These are phyloP conservation scores for Trametes cingulata DNA, from an alignment of 768 basidiomycete genomes.

Conservation along the genomic window DNA sequence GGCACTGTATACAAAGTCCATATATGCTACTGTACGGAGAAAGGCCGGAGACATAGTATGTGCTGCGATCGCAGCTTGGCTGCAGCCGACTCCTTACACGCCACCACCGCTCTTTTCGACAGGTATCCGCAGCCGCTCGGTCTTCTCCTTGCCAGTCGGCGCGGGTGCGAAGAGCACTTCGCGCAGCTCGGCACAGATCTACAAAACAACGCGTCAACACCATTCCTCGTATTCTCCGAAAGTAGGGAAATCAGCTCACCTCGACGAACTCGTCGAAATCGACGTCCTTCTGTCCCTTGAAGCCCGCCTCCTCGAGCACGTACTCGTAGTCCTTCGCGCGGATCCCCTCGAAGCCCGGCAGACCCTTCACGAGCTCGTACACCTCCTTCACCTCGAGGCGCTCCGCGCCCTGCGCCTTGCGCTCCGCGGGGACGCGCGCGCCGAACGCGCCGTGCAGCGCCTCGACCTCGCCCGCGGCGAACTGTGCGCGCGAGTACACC, in stretches of 20 bases:
- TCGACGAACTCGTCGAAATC: conserved; percentile 88
- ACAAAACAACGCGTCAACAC: conserved; percentile 1
- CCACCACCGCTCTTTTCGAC: conserved; percentile 59
- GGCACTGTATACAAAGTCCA: not conserved
- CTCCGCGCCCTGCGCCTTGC: conserved; percentile 29
- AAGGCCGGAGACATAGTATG: no score
- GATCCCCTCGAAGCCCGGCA: conserved; percentile 58
- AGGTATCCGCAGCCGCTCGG: conserved; percentile 46
- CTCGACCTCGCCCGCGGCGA: conserved; percentile 52
- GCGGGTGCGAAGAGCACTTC: conserved; percentile 55
- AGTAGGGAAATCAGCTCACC: conserved; percentile 39
- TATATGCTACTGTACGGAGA: not conserved
- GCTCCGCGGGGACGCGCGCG: conserved; percentile 26
- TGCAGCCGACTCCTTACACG: conserved; percentile 34
- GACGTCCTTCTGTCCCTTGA: conserved; percentile 53
- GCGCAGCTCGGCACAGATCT: conserved; percentile 77
- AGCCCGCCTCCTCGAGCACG: conserved; percentile 76
- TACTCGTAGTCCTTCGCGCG: conserved; percentile 67
- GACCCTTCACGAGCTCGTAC: conserved; percentile 30
- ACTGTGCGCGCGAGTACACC: conserved; percentile 52
- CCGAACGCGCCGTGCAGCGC: conserved; percentile 41
- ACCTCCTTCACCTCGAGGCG: conserved; percentile 41
- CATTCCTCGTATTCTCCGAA: not conserved
- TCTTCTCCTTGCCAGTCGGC: conserved; percentile 34
- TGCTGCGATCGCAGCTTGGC: not conserved